Evolutionary conservation across 257 asterid species (phyloP).

Genomic region (Euphrasia confusa): DNA sequence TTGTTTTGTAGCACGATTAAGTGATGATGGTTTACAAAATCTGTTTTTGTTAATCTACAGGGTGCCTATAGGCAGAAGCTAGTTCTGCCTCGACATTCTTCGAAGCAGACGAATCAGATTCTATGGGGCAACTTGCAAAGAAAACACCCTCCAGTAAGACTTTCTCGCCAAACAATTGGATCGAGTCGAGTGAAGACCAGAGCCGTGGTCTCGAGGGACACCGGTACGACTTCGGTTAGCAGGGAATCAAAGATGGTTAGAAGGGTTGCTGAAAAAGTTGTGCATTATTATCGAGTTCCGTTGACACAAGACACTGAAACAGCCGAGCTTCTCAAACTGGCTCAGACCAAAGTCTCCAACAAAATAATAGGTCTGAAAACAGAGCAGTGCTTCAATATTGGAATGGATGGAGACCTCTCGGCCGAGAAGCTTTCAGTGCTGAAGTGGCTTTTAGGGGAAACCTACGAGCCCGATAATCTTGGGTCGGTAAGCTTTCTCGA

Average conservation of each 20-base stretch:
- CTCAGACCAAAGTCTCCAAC: constrained; percentile 53
- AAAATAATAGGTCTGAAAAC: constrained; percentile 62
- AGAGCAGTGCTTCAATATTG: constrained; percentile 84
- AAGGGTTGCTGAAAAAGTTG: constrained; percentile 38
- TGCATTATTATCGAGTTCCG: constrained; percentile 68
- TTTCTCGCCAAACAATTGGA: constrained; percentile 26
- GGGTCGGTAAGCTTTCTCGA: constrained; percentile 66
- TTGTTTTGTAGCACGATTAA: background rate
- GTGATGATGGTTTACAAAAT: background rate
- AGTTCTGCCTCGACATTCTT: constrained; percentile 36
- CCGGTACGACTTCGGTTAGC: constrained; percentile 28
- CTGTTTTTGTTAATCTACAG: constrained; percentile 27
- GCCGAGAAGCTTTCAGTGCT: constrained; percentile 55
- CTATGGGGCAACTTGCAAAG: constrained; percentile 49
- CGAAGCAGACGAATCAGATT: constrained; percentile 36
- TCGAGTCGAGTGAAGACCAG: constrained; percentile 26
- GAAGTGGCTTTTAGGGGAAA: constrained; percentile 82
- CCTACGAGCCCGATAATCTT: constrained; percentile 70
- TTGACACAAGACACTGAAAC: constrained; percentile 56
- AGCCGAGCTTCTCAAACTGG: constrained; percentile 59
- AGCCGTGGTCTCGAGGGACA: constrained; percentile 51
- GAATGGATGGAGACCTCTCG: constrained; percentile 50
- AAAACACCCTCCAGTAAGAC: constrained; percentile 18
- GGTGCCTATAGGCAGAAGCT: constrained; percentile 51
- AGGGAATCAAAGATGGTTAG: constrained; percentile 22